phyloP scores from a whole-genome alignment of 768 basidiomycete species.

The Sutorius australiensis region DNA sequence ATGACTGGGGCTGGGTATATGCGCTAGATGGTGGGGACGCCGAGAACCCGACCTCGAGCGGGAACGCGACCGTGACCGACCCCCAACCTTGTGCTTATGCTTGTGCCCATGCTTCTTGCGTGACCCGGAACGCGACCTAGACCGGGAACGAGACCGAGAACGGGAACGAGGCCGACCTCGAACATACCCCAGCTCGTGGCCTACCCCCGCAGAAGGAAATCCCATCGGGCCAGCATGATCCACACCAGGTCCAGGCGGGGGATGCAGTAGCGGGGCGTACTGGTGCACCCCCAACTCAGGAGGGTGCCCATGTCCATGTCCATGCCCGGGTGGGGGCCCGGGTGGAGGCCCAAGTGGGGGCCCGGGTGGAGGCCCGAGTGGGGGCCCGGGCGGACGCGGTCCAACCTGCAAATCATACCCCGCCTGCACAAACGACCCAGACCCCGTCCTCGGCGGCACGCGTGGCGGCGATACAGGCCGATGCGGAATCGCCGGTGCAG shows the following conservation, averaged over 20 bases:
- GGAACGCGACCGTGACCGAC: constrained; percentile 5
- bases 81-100: neutral
- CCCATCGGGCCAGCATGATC: neutral
- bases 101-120: neutral
- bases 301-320: neutral
- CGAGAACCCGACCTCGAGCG: constrained; percentile 1
- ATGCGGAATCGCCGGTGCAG: neutral
- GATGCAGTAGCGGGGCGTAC: no score
- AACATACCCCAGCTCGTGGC: no score
- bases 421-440: neutral
- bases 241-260: no score
- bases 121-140: neutral
- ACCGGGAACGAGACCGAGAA: neutral
- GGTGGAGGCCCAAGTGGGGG: no score
- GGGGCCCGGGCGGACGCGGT: no score
- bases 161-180: neutral
- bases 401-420: neutral
- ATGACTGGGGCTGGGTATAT: neutral
- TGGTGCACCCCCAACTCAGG: neutral
- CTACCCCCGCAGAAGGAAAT: neutral
- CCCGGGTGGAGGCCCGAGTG: no score
- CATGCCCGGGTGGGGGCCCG: no score
- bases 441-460: neutral
- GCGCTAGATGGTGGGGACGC: neutral
- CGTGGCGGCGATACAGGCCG: neutral